Conservation (phyloP, 306 rosid species). For the Cucumis sativus region Cucumber_9930_V3 NC_026658.2:3589001-3589500, state of each 20-base stretch:
- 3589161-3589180: slow-evolving; percentile 99
- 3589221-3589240: slow-evolving; percentile 47
- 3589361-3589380: not conserved
- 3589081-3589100: not conserved
- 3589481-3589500: not conserved
- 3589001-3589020: not conserved
- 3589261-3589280: not conserved
- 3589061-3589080: not conserved
- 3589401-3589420: not conserved
- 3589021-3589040: not conserved
- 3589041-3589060: not conserved
- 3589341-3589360: not conserved
- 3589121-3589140: slow-evolving; percentile 72
- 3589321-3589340: not conserved
- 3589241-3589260: not conserved
- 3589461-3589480: not conserved
- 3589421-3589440: not conserved
- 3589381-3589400: not conserved
- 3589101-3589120: slow-evolving; percentile 17
- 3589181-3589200: slow-evolving; percentile 97
- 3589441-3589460: not conserved
- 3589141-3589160: slow-evolving; percentile 72
- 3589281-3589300: not conserved
- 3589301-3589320: not conserved
- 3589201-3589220: slow-evolving; percentile 95